Percentiles rank a stretch among this genome's conserved stretches.
Evolutionary conservation across 2,329 filamentous ascomycete genomes (phyloP).

Genomic region (Pyricularia pennisetigena): DNA sequence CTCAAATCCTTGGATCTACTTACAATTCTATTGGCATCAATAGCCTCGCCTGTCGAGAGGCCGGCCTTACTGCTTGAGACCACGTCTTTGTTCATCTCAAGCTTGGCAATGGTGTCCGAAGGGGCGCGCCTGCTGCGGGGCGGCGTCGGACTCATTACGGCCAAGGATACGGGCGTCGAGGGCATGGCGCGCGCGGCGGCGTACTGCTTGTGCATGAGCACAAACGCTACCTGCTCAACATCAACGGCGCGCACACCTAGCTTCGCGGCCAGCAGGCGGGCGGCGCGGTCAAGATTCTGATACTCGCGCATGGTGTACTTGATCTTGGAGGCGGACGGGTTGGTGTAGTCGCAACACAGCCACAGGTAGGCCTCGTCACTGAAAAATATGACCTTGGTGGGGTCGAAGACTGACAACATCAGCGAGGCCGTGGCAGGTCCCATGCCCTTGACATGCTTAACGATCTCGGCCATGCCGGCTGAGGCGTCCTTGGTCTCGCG

Average conservation of each 20-base stretch:
- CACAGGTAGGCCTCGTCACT: conserved; percentile 72
- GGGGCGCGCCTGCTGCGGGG: background rate
- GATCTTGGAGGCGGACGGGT: conserved; percentile 31
- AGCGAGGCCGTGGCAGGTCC: conserved; percentile 74
- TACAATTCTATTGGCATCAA: background rate
- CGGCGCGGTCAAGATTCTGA: conserved; percentile 35
- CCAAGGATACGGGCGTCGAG: background rate
- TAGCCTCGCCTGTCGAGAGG: background rate
- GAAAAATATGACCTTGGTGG: conserved; percentile 58
- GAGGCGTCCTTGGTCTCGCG: conserved; percentile 23
- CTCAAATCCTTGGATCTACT: background rate
- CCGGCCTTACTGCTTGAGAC: background rate
- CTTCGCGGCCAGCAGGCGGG: conserved; percentile 31
- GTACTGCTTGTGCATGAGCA: conserved; percentile 40
- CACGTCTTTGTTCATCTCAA: background rate
- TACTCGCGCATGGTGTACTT: conserved; percentile 68
- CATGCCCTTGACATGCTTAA: conserved; percentile 54
- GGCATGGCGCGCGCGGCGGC: background rate
- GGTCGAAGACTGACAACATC: conserved; percentile 55
- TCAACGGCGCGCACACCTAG: conserved; percentile 49
- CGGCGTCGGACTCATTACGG: background rate
- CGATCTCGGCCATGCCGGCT: conserved; percentile 42
- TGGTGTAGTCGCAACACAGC: conserved; percentile 47
- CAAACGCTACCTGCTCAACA: conserved; percentile 62
- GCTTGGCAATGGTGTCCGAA: background rate